Conservation (phyloP, 2,329 filamentous ascomycete genomes). For the Beauveria caledonica region DNA sequence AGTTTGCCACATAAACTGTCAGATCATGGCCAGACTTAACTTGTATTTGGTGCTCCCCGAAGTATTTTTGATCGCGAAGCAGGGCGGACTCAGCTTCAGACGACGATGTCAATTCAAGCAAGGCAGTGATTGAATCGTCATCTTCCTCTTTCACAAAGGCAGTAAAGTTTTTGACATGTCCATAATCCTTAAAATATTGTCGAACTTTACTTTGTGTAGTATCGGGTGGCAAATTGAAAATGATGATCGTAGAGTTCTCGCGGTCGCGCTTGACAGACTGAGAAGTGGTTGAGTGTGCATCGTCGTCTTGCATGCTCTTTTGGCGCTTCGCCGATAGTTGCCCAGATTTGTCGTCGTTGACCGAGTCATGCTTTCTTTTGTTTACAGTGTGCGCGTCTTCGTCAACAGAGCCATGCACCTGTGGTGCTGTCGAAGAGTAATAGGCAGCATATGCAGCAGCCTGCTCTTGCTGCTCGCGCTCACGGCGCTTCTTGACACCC, state of each 20-base stretch:
- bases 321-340: constrained; percentile 59
- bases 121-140: constrained; percentile 55
- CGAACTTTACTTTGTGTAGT: constrained; percentile 65
- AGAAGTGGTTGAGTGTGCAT: constrained; percentile 12
- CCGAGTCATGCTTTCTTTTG: constrained; percentile 69
- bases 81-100: constrained; percentile 78
- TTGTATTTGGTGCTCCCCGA: constrained; percentile 63
- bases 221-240: constrained; percentile 65
- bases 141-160: constrained; percentile 55
- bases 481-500: constrained; percentile 53
- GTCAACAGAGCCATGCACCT: constrained; percentile 20
- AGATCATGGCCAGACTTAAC: constrained; percentile 69
- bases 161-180: constrained; percentile 70
- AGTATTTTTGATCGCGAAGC: constrained; percentile 71
- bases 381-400: constrained; percentile 31
- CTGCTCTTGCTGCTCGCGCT: constrained; percentile 55
- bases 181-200: constrained; percentile 89
- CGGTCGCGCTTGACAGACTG: constrained; percentile 65
- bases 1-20: constrained; percentile 87
- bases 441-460: constrained; percentile 42
- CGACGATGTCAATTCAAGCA: constrained; percentile 75
- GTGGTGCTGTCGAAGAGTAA: constrained; percentile 19
- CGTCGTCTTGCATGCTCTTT: constrained; percentile 36
- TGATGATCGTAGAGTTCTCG: constrained; percentile 79
- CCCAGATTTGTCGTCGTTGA: constrained; percentile 31